Evolutionary conservation across 83 land plant genomes (phyloP), one percentile per base, ranked within the genome.

Genomic region (Picea abies): DNA sequence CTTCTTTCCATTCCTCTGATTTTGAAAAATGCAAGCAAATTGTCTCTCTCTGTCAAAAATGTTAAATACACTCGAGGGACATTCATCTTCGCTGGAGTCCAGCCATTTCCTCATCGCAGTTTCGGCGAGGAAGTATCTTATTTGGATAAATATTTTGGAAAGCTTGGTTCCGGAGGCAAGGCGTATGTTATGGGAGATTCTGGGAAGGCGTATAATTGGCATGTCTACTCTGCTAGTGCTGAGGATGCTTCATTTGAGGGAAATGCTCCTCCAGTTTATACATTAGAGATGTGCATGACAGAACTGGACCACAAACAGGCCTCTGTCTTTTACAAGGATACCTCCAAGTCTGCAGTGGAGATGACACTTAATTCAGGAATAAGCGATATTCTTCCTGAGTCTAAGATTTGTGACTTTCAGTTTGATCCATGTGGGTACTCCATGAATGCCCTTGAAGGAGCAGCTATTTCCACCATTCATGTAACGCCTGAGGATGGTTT

Each of bases 401-500:
- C 93, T 32, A 47, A 86, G 3, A 91, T 91, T 16, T 90, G 90
- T 65, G 93, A 91, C 75, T 91, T 90, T 65, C 88, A 87, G 5
- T 91, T 91, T 84, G 93, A 91, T 35, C 93, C 93, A 17, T 91
- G 93, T 66, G 93, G 93, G 1, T 91, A 91, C 76, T 89, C 88
- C 26, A 90, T 90, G 92, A 92, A 90, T 76, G 82, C 84, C n/a
- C 79, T 90, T 60, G 87, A 92, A 79, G 89, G 83, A 3, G 47
- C 63, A 0, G 83, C 87, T 17, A 75, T 85, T 52, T 92, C 93
- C 2, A 91, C 90, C 16, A 88, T 91, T 39, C 93, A 92, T 82
- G 90, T 88, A 0, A 88, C 90, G 7, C 94, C 94, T 5, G 94
- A 58, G 14, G n/a, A n/a, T n/a, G n/a, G n/a, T n/a, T n/a, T n/a